Percentiles rank a stretch among this genome's conserved stretches.
Conservation (phyloP, 108 stramenopile species). For the Fragilariopsis cylindrus region DNA sequence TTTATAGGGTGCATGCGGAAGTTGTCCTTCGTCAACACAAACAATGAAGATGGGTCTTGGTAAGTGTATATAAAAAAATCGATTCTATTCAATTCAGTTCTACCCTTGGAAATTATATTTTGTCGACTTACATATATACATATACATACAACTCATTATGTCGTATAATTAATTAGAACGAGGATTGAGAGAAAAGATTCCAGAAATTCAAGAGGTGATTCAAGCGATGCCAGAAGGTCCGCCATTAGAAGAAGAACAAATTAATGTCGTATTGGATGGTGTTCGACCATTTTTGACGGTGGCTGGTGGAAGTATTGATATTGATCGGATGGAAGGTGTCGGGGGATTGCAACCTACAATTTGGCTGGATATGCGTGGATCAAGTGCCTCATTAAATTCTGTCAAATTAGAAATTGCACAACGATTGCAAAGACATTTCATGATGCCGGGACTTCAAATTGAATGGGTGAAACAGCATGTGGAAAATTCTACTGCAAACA, state of each 20-base stretch:
- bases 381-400: constrained; percentile 79
- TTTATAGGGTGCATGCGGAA: constrained; percentile 91
- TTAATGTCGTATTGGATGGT: constrained; percentile 86
- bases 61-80: neutral
- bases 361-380: constrained; percentile 89
- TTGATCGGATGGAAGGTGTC: constrained; percentile 71
- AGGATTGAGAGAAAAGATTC: constrained; percentile 85
- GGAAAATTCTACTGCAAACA: too few relatives aligned
- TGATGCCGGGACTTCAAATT: constrained; percentile 88
- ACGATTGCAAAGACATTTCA: constrained; percentile 94
- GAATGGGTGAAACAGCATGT: constrained; percentile 51
- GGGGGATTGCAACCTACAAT: constrained; percentile 85
- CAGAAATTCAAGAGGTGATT: constrained; percentile 96
- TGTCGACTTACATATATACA: neutral
- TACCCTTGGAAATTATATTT: neutral
- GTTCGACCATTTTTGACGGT: constrained; percentile 95
- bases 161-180: constrained; percentile 48
- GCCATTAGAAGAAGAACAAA: constrained; percentile 71
- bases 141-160: neutral
- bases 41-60: constrained; percentile 98
- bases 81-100: neutral
- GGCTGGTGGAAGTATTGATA: constrained; percentile 88
- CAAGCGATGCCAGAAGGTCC: constrained; percentile 94
- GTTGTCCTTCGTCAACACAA: constrained; percentile 93
- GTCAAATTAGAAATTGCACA: constrained; percentile 97